Percentiles rank a stretch among this genome's conserved stretches.
Evolutionary conservation across 2,329 filamentous ascomycete species (phyloP).

Genomic region (Aureobasidium mangrovei): DNA sequence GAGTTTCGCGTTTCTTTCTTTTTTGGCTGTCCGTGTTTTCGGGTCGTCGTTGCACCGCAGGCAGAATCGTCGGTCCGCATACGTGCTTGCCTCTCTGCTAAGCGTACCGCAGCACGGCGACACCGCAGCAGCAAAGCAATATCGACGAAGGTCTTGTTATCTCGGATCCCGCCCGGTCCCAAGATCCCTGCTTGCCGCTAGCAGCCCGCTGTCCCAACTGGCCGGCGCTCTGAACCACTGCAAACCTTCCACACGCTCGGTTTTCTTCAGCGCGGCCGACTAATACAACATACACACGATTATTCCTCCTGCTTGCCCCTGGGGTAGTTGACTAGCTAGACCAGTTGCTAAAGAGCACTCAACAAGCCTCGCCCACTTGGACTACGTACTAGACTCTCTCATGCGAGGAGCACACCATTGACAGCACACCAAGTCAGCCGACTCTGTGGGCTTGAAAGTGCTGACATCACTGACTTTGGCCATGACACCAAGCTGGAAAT

Average conservation of each 20-base stretch:
- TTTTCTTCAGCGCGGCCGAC: conserved; percentile 12
- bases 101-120: not conserved
- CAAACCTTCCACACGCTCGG: conserved; percentile 12
- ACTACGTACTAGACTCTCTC: not conserved
- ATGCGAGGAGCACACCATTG: conserved; percentile 12
- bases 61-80: not conserved
- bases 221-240: conserved; percentile 11
- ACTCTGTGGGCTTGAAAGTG: conserved; percentile 7
- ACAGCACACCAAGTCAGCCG: conserved; percentile 10
- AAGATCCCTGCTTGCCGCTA: conserved; percentile 14
- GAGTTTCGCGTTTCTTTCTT: conserved; percentile 7
- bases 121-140: conserved; percentile 4
- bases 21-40: not conserved
- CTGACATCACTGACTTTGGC: conserved; percentile 11
- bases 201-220: conserved; percentile 12
- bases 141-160: conserved; percentile 6
- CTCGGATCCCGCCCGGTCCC: conserved; percentile 12
- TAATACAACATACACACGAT: conserved; percentile 1
- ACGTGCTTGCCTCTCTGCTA: not conserved
- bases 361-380: not conserved
- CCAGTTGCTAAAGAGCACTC: not conserved
- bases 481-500: not conserved
- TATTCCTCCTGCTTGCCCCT: not conserved
- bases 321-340: not conserved
- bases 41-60: conserved; percentile 2